phyloP scores from a whole-genome alignment of 2,329 filamentous ascomycete species.

The Cladorrhinum sp. region DNA sequence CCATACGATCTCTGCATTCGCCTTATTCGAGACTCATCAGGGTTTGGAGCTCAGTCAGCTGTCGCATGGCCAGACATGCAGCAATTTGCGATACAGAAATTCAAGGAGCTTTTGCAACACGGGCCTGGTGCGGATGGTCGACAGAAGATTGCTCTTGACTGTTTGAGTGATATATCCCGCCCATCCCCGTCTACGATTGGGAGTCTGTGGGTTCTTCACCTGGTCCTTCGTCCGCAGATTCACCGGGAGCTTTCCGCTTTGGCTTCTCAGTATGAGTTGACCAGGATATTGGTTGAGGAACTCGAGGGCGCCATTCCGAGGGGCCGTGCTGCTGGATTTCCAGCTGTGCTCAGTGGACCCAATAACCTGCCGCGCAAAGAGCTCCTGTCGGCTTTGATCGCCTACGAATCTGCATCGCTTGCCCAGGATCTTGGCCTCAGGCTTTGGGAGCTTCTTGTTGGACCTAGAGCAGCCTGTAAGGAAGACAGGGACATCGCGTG shows the following conservation, averaged over 20 bases:
- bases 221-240: slow-evolving; percentile 46
- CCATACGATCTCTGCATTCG: slow-evolving; percentile 58
- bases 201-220: slow-evolving; percentile 64
- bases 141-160: slow-evolving; percentile 60
- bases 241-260: slow-evolving; percentile 54
- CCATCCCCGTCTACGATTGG: slow-evolving; percentile 65
- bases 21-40: slow-evolving; percentile 68
- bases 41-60: slow-evolving; percentile 49
- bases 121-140: slow-evolving; percentile 56
- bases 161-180: slow-evolving; percentile 64
- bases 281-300: slow-evolving; percentile 61
- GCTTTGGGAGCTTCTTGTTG: slow-evolving; percentile 73
- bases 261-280: slow-evolving; percentile 58
- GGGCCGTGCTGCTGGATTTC: slow-evolving; percentile 41
- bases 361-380: slow-evolving; percentile 55
- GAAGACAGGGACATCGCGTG: slow-evolving; percentile 66
- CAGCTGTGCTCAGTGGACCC: slow-evolving; percentile 44
- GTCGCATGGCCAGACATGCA: slow-evolving; percentile 62
- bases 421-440: slow-evolving; percentile 57
- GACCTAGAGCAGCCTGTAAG: slow-evolving; percentile 55
- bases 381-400: slow-evolving; percentile 56
- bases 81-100: slow-evolving; percentile 57
- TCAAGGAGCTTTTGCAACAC: slow-evolving; percentile 57
- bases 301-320: slow-evolving; percentile 53
- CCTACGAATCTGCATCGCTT: slow-evolving; percentile 59